Evolutionary conservation across 2,329 filamentous ascomycete species (phyloP), one percentile per base, ranked within the genome.

Genomic region (Lachnum nothofagi): DNA sequence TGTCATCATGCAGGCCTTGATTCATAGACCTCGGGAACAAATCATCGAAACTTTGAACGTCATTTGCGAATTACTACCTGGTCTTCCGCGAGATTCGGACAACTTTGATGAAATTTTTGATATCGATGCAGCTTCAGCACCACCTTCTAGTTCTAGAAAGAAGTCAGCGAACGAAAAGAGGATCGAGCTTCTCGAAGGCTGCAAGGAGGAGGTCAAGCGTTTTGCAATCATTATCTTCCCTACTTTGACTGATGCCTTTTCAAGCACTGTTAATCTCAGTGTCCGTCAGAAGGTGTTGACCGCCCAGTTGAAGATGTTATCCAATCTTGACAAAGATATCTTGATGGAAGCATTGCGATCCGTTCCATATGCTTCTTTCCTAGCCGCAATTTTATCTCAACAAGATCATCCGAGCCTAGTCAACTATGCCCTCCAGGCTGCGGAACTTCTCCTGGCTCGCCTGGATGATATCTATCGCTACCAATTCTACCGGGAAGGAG

Each of bases 271-370:
- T 55, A 98, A 98, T 63, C 72, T 97, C 14, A 89, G 82, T 48
- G 93, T 98, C 34, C 86, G 94, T 19, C 89, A 97, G 65, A 96
- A 95, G 69, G 93, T 98, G 2, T 76, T 98, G 27, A 88, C 83
- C 17, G 93, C 91, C n/a, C 93, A 98, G 63, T 73, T 97, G 38
- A 97, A 97, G 71, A 97, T 98, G 89, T 78, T 98, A 8, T 95
- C 90, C 10, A 95, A 96, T 57, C 72, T 98, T n/a, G 89, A 96
- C 59, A 83, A 82, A 37, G 76, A 79, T 31, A 89, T 98, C 43
- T 78, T 98, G 3, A 79, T 88, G 53, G 91, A 96, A 60, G 86
- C 91, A 7, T 71, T 98, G 24, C 85, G 85, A 22, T 80, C 88
- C 14, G 91, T 98, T 1, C 88, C 93, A 0, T 98, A 97, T 67